Evolutionary conservation across 2,329 filamentous ascomycete species (phyloP).

Genomic region (Sarocladium kiliense): DNA sequence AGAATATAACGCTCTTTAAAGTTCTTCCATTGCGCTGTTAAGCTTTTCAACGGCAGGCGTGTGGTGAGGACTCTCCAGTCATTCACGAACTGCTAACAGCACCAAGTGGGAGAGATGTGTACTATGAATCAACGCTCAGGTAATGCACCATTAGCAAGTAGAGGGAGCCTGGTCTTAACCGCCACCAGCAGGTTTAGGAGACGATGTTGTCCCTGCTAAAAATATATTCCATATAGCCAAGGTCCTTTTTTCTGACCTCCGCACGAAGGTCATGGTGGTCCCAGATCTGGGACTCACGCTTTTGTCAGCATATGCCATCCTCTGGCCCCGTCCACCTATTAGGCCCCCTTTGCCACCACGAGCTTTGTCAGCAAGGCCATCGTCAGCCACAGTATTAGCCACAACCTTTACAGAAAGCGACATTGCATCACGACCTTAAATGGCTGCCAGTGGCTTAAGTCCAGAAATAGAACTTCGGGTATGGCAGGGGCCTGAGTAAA

Average conservation of each 20-base stretch:
- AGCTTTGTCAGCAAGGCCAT: not conserved
- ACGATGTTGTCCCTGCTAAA: too few relatives aligned
- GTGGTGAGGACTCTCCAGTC: too few relatives aligned
- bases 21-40: too few relatives aligned
- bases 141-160: not conserved
- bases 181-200: too few relatives aligned
- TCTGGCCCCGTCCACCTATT: too few relatives aligned
- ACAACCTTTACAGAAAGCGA: not conserved
- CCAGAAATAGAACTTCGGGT: not conserved
- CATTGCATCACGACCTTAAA: not conserved
- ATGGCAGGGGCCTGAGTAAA: not conserved
- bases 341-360: not conserved
- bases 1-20: too few relatives aligned
- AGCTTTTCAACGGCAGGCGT: too few relatives aligned
- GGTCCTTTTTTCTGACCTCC: not conserved
- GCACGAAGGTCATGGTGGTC: not conserved
- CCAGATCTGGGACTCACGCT: not conserved
- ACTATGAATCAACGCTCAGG: not conserved
- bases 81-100: too few relatives aligned
- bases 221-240: not conserved
- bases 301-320: not conserved
- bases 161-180: too few relatives aligned
- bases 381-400: not conserved
- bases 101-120: too few relatives aligned
- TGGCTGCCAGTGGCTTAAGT: not conserved